These are phyloP conservation scores for Hibiscus trionum DNA, from an alignment of 345 rosid genomes.

Conservation along the genomic window DNA sequence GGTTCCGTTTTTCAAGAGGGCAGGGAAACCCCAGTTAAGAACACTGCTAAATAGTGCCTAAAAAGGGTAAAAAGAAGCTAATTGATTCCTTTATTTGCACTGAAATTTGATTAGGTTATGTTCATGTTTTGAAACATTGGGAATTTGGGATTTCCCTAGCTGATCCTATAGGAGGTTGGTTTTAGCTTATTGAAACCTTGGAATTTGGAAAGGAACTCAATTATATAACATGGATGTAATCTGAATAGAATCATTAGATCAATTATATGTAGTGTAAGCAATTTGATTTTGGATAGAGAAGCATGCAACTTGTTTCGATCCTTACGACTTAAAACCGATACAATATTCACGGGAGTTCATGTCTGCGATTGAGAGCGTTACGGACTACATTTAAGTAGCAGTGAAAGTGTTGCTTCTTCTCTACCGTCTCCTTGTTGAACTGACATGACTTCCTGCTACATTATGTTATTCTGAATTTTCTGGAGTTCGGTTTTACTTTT, in stretches of 20 bases:
- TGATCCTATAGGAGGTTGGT: neutral
- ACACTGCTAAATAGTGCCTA: slow-evolving; percentile 3
- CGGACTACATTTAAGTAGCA: neutral
- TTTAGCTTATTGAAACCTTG: too few relatives aligned
- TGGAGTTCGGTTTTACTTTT: neutral
- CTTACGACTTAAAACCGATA: neutral
- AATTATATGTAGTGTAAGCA: neutral
- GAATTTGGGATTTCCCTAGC: neutral
- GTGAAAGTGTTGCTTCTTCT: neutral
- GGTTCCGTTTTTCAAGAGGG: slow-evolving; percentile 20
- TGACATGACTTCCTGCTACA: neutral
- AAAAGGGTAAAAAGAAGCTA: neutral
- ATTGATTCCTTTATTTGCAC: neutral
- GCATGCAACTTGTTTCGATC: neutral
- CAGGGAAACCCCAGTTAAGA: slow-evolving; percentile 25
- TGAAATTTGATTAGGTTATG: neutral
- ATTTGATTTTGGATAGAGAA: neutral
- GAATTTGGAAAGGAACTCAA: too few relatives aligned
- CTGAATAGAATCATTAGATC: neutral
- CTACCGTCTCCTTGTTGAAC: neutral
- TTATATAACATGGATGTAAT: neutral
- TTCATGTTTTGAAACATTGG: neutral
- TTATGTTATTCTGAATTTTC: neutral
- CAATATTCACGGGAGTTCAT: neutral
- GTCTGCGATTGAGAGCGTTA: neutral